Evolutionary conservation across 345 rosid genomes (phyloP).

Genomic region (Gossypium herbaceum): DNA sequence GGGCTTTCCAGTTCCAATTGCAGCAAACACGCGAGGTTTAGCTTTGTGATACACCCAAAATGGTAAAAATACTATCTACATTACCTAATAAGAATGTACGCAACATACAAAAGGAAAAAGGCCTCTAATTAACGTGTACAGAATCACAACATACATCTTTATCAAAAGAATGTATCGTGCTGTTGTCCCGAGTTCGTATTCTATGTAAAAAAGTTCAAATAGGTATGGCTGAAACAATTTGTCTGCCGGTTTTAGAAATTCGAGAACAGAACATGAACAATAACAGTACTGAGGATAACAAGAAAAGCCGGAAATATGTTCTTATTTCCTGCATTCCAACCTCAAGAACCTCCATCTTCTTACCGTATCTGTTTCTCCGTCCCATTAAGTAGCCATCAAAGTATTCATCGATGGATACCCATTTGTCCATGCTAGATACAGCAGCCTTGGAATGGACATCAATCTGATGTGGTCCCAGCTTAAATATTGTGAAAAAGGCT

Average conservation of each 20-base stretch:
- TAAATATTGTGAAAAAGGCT: conserved; percentile 72
- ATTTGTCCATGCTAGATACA: conserved; percentile 38
- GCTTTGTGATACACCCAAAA: not conserved
- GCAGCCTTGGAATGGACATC: conserved; percentile 39
- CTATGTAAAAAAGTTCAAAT: conserved; percentile 8
- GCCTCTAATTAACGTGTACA: conserved; percentile 11
- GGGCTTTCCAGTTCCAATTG: not conserved
- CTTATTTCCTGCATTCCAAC: conserved; percentile 94
- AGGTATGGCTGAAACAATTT: conserved; percentile 41
- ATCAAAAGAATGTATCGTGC: conserved; percentile 16
- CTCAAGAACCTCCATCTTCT: conserved; percentile 84
- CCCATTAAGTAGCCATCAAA: conserved; percentile 86
- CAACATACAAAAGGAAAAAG: not conserved
- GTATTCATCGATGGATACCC: conserved; percentile 91
- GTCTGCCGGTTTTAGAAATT: conserved; percentile 70
- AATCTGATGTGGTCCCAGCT: conserved; percentile 47
- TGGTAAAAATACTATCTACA: not conserved
- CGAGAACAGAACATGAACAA: conserved; percentile 95
- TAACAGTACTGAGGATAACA: conserved; percentile 73
- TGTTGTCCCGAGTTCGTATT: not conserved
- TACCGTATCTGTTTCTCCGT: conserved; percentile 74
- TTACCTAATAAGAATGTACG: not conserved
- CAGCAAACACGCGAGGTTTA: not conserved
- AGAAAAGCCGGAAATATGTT: conserved; percentile 93
- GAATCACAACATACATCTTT: conserved; percentile 9